A percentile compares a stretch with the other conserved stretches of the same genome.
Conservation (phyloP, 805 yeast genomes). For the Candida golubevii region DNA sequence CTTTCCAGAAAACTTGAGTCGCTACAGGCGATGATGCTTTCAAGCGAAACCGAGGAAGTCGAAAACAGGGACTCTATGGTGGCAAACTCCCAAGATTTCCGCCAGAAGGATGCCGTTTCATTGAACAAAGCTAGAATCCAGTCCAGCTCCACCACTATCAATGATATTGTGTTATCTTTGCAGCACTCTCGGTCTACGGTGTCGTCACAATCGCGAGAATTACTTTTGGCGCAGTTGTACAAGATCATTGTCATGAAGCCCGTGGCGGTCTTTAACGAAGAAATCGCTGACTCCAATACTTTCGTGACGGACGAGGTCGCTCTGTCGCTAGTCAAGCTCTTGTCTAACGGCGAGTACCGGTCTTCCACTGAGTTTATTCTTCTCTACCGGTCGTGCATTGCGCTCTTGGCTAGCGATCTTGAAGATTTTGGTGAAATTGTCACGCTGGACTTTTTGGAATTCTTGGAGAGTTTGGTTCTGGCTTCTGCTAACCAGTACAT, state of each 20-base stretch:
- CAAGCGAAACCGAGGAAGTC: conserved; percentile 13
- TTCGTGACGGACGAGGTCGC: conserved; percentile 35
- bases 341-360: conserved; percentile 30
- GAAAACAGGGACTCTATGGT: conserved; percentile 20
- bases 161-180: conserved; percentile 44
- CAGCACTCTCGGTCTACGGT: conserved; percentile 40
- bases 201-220: conserved; percentile 44
- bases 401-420: conserved; percentile 44
- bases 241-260: conserved; percentile 44
- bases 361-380: conserved; percentile 39
- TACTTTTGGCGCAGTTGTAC: conserved; percentile 48
- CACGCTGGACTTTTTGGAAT: conserved; percentile 26
- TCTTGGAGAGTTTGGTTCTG: conserved; percentile 25
- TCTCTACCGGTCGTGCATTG: conserved; percentile 37
- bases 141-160: conserved; percentile 34
- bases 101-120: conserved; percentile 27
- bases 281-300: conserved; percentile 27
- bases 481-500: conserved; percentile 33
- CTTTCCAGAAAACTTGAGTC: conserved; percentile 29
- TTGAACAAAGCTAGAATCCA: conserved; percentile 35
- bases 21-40: conserved; percentile 22
- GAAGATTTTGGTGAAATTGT: conserved; percentile 46
- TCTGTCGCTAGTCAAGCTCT: conserved; percentile 30
- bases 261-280: conserved; percentile 32
- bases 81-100: conserved; percentile 18